Evolutionary conservation across 805 yeast species (phyloP).

Genomic region (Ogataea kodamae): DNA sequence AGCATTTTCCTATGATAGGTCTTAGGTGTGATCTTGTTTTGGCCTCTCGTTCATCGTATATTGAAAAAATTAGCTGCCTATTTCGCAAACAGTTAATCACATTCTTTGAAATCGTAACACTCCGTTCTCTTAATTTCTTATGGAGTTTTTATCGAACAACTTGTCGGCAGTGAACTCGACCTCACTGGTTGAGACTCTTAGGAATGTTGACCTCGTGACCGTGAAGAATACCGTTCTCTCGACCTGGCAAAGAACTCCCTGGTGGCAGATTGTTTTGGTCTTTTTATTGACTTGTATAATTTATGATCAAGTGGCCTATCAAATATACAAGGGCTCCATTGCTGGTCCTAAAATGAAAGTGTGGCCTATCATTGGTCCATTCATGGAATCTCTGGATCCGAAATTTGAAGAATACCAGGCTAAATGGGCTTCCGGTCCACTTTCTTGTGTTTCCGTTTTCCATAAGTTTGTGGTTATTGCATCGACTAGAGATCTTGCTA

Average conservation of each 20-base stretch:
- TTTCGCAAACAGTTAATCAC: constrained; percentile 8
- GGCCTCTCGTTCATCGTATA: constrained; percentile 9
- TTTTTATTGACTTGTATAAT: constrained; percentile 46
- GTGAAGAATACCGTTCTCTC: constrained; percentile 5
- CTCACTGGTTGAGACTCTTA: constrained; percentile 7
- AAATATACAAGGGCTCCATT: constrained; percentile 76
- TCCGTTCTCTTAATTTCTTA: constrained; percentile 6
- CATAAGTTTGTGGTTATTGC: constrained; percentile 97
- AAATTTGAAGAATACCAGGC: constrained; percentile 89
- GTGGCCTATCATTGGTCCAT: constrained; percentile 97
- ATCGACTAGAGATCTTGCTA: constrained; percentile 78
- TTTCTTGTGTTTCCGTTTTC: constrained; percentile 95
- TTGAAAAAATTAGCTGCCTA: constrained; percentile 9
- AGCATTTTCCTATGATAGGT: too few relatives aligned
- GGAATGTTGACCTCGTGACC: constrained; percentile 6
- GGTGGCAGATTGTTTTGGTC: constrained; percentile 52
- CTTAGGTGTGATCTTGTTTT: neutral
- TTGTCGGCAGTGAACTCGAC: constrained; percentile 9
- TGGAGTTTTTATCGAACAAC: constrained; percentile 20
- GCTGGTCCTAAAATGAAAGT: constrained; percentile 87
- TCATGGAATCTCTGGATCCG: constrained; percentile 90
- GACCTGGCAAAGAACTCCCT: constrained; percentile 35
- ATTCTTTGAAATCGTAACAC: constrained; percentile 1
- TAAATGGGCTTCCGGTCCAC: constrained; percentile 92
- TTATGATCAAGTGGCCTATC: constrained; percentile 77